Percentiles rank a stretch among this genome's conserved stretches.
These are phyloP conservation scores for Podila epigama DNA, from an alignment of 192 early-diverging fungal genomes.

Conservation along the genomic window DNA sequence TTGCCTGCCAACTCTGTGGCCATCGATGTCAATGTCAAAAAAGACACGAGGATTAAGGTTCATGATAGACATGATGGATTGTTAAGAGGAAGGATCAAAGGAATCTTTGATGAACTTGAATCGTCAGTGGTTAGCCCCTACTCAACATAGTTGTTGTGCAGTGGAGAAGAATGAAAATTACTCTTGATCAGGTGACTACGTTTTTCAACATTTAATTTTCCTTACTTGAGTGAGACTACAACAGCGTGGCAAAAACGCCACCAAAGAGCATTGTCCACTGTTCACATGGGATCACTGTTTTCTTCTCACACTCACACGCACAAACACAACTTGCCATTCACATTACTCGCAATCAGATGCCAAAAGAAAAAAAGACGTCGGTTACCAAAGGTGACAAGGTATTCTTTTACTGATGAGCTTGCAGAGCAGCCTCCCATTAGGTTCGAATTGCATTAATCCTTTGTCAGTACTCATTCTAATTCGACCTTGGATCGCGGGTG, in stretches of 20 bases:
- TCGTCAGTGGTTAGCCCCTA: neutral
- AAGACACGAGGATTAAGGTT: conserved; percentile 64
- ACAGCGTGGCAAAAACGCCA: no score
- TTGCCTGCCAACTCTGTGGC: conserved; percentile 54
- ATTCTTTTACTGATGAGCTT: neutral
- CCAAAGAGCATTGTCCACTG: no score
- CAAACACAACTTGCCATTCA: neutral
- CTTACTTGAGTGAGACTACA: no score
- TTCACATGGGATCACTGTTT: no score
- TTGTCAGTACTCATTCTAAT: neutral
- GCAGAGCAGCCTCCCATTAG: neutral
- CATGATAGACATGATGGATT: neutral
- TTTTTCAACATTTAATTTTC: no score
- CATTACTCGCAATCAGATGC: conserved; percentile 10
- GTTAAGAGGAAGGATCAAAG: neutral
- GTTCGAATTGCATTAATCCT: neutral
- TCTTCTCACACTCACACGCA: neutral
- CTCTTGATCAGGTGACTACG: no score
- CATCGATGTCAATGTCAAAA: conserved; percentile 69
- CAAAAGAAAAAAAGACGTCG: conserved; percentile 21
- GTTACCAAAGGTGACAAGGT: conserved; percentile 17
- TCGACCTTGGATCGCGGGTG: no score
- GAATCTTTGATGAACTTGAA: no score
- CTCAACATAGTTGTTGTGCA: no score
- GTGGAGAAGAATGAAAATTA: no score